These are phyloP conservation scores for Escallonia rubra DNA, from an alignment of 129 eudicot species.

Conservation along the genomic window DNA sequence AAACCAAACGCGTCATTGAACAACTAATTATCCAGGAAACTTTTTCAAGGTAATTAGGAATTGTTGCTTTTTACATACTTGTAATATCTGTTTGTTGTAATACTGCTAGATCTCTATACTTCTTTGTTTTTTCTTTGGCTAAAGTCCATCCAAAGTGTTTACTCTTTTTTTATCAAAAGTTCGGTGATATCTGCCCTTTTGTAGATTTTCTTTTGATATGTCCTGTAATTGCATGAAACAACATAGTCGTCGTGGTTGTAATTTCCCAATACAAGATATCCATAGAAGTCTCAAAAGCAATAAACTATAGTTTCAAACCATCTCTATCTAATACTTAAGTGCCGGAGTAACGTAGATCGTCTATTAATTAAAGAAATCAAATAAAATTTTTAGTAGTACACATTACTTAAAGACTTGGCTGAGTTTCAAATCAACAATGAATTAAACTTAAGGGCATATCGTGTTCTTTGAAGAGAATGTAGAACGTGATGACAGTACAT, in stretches of 20 bases:
- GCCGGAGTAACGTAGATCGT: no score
- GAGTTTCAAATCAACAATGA: no score
- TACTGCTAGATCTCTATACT: not conserved
- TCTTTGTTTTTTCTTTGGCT: not conserved
- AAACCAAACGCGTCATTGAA: slow-evolving; percentile 52
- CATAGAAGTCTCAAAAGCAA: no score
- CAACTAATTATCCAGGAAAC: slow-evolving; percentile 68
- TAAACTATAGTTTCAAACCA: no score
- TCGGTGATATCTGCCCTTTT: not conserved
- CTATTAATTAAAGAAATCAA: no score
- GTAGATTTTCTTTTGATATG: not conserved
- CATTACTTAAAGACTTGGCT: no score
- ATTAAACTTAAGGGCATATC: no score
- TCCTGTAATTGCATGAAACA: not conserved
- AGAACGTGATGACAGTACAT: no score
- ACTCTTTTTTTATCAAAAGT: not conserved
- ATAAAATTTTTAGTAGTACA: no score
- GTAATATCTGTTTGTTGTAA: not conserved
- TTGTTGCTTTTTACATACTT: not conserved
- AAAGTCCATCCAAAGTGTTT: not conserved
- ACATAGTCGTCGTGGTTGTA: not conserved
- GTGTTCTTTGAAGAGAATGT: no score
- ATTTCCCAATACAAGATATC: no score
- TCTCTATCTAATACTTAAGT: no score
- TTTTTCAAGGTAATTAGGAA: slow-evolving; percentile 54